phyloP scores from a whole-genome alignment of 257 asterid species.

The Gardenia jasminoides region DNA sequence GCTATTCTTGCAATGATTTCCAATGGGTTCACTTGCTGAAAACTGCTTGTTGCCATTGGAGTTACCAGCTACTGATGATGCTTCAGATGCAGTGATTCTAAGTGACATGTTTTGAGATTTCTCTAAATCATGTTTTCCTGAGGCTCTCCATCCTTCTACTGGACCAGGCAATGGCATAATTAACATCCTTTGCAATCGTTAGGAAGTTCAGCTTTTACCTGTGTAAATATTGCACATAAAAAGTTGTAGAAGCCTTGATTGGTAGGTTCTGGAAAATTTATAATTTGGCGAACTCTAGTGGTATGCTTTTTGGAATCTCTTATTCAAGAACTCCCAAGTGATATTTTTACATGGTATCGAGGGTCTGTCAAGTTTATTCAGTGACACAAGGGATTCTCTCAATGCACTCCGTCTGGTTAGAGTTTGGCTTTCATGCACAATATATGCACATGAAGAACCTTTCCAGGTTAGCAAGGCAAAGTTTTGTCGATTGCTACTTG shows the following conservation, averaged over 20 bases:
- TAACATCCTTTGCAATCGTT: neutral
- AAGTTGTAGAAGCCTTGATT: constrained; percentile 7
- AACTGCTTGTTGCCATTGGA: constrained; percentile 3
- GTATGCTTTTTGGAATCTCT: constrained; percentile 7
- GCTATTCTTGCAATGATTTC: constrained; percentile 2
- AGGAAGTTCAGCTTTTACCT: neutral
- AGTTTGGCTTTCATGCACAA: neutral
- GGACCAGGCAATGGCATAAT: neutral
- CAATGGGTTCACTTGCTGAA: neutral
- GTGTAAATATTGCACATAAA: constrained; percentile 5
- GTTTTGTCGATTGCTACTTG: too few species aligned
- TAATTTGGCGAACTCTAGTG: neutral
- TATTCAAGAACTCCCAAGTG: constrained; percentile 6
- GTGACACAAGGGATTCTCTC: neutral
- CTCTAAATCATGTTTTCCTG: constrained; percentile 3
- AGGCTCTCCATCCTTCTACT: neutral
- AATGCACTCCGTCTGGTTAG: too few species aligned
- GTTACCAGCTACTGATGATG: neutral
- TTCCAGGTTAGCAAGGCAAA: too few species aligned
- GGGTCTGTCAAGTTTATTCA: constrained; percentile 1
- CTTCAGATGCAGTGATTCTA: neutral
- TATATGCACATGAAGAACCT: too few species aligned
- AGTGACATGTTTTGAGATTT: neutral
- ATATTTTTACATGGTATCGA: neutral
- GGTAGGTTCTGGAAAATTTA: neutral